Base-by-base conservation (phyloP, 257 asterid genomes). In the Datura wrightii region DNA sequence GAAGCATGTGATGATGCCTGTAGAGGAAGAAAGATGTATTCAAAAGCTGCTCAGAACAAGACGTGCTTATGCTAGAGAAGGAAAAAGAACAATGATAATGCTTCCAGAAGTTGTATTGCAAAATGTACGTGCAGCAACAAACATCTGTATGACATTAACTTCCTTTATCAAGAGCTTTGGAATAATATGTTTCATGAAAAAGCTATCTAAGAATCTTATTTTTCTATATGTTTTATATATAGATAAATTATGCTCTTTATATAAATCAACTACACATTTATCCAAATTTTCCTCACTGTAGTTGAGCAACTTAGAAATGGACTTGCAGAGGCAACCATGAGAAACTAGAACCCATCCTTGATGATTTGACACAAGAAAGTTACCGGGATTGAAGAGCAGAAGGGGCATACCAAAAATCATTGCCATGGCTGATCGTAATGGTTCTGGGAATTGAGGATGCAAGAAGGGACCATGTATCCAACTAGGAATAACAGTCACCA, bases 401-500 rank as follows among this genome's bases (percentile, higher is more conserved):
- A 74, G 44, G 60, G 60, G 24, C 13, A 48, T 74, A 50, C 82
- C 82, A 54, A 31, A 31, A 3, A 76, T 76, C 60, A 76, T 76
- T 31, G 82, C 46, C 82, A 76, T 76, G 46, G 82, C 82, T 76
- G 82, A 9, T 76, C 14, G 15, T 76, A 76, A 76, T 31, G 82
- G 89, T 88, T 79, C 86, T 8, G 97, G 94, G 15, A 80, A 36
- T 16, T 80, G 79, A 8, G 97, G 89, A 36, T 89, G 88, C 10
- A 93, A 54, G 83, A 93, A 94, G 18, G 98, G 96, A 4, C 98
- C 98, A 19, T 86, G 85, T 5, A 89, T 59, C 92, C 89, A 89
- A 1, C 95, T 87, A 19, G 98, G 93, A 69, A 87, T 19, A 0
- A 91, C 42, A 0, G 91, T 83, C 5, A 93, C 93, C 42, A 94